A percentile compares a stretch with the other conserved stretches of the same genome.
Conservation (phyloP, 2,329 filamentous ascomycete genomes). For the Cercospora zeae-maydis region DNA sequence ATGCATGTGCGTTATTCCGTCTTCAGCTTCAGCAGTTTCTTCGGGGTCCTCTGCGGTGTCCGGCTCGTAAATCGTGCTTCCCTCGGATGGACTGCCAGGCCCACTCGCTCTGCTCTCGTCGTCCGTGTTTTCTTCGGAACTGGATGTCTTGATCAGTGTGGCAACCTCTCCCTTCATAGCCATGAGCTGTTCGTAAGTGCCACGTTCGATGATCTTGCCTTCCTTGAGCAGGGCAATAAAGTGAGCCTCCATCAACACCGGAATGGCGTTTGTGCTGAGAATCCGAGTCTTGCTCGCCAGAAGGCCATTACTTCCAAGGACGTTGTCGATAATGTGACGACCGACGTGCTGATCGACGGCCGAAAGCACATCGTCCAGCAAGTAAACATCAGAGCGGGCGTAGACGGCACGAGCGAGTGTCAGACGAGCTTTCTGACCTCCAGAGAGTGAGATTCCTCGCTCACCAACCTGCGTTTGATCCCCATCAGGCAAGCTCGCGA, state of each 20-base stretch:
- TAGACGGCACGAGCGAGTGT: constrained; percentile 93
- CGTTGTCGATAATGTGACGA: constrained; percentile 88
- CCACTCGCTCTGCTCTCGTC: constrained; percentile 22
- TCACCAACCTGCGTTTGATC: constrained; percentile 97
- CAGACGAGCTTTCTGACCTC: constrained; percentile 91
- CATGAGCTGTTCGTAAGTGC: constrained; percentile 85
- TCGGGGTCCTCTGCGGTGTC: constrained; percentile 48
- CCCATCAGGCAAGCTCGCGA: constrained; percentile 86
- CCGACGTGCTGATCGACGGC: constrained; percentile 99
- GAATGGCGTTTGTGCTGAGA: constrained; percentile 90
- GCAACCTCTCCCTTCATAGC: constrained; percentile 90
- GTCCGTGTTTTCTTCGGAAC: constrained; percentile 46
- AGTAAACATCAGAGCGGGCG: constrained; percentile 90
- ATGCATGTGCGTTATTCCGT: constrained; percentile 69
- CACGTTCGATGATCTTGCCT: constrained; percentile 77
- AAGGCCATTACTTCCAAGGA: constrained; percentile 80
- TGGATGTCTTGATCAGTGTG: constrained; percentile 74
- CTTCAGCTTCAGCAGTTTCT: constrained; percentile 60
- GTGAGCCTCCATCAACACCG: constrained; percentile 83
- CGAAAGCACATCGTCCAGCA: constrained; percentile 90
- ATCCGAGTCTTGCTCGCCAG: constrained; percentile 84
- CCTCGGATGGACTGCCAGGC: constrained; percentile 23
- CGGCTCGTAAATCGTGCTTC: constrained; percentile 47
- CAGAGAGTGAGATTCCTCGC: constrained; percentile 90
- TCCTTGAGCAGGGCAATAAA: constrained; percentile 83